Evolutionary conservation across 75 land plant genomes (phyloP).

Genomic region (Selaginella tamariscina): DNA sequence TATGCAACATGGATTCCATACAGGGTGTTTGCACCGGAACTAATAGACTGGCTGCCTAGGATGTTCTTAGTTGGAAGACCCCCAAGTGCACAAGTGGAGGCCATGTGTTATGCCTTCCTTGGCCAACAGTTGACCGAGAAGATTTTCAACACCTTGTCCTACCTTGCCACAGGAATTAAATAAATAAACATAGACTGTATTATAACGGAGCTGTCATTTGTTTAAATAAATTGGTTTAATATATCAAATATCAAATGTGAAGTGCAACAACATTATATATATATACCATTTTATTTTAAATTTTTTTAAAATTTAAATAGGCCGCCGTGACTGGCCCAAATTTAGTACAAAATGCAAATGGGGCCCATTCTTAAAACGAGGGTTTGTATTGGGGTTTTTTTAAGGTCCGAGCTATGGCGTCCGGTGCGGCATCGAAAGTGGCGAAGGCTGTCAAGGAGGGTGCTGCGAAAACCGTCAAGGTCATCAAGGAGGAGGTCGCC

Average conservation of each 20-base stretch:
- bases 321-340: no score
- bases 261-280: no score
- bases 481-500: background rate
- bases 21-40: conserved; percentile 21
- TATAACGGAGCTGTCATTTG: no score
- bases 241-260: no score
- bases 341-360: no score
- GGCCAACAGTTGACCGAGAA: conserved; percentile 12
- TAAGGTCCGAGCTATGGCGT: background rate
- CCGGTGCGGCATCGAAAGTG: background rate
- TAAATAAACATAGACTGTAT: no score
- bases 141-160: background rate
- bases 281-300: no score
- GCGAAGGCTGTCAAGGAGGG: background rate
- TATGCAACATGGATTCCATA: conserved; percentile 17
- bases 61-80: conserved; percentile 23
- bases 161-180: no score
- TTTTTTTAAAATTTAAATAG: no score
- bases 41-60: conserved; percentile 19
- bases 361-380: no score
- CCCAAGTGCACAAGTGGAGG: conserved; percentile 13
- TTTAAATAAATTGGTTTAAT: no score
- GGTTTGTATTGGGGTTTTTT: background rate
- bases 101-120: background rate
- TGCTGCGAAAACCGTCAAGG: background rate